Conservation (phyloP, 2,329 filamentous ascomycete genomes). For the Paecilomyces dactylethromorphus region DNA sequence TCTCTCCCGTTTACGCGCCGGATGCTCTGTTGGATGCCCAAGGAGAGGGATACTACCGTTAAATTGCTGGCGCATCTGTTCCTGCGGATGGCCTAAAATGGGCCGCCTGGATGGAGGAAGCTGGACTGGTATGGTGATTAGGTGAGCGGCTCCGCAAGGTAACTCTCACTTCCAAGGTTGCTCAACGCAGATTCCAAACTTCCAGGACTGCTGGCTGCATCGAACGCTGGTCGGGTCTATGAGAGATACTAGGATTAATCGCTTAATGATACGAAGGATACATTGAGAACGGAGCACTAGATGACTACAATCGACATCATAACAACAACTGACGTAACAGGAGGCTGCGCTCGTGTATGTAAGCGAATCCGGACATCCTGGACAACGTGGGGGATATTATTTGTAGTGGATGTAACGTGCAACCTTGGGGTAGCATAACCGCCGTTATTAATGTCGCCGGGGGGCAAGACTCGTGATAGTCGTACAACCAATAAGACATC, state of each 20-base stretch:
- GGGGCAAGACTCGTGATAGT: neutral
- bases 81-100: neutral
- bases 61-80: constrained; percentile 11
- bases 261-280: no score
- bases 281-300: no score
- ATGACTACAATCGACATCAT: no score
- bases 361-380: neutral
- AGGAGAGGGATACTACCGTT: constrained; percentile 11
- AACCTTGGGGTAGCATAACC: neutral
- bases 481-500: neutral
- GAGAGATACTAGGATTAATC: no score
- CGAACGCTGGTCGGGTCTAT: no score
- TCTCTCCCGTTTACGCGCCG: constrained; percentile 15
- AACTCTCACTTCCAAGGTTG: no score
- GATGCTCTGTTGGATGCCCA: constrained; percentile 13
- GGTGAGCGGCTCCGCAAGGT: no score
- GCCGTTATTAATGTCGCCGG: neutral
- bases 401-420: neutral
- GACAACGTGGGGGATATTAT: neutral
- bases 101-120: neutral
- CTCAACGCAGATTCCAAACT: no score
- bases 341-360: neutral
- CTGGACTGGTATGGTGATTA: neutral
- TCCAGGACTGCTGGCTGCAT: no score
- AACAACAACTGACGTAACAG: no score